A percentile compares a stretch with the other conserved stretches of the same genome.
Conservation (phyloP, 345 rosid species). For the Mercurialis annua region DNA sequence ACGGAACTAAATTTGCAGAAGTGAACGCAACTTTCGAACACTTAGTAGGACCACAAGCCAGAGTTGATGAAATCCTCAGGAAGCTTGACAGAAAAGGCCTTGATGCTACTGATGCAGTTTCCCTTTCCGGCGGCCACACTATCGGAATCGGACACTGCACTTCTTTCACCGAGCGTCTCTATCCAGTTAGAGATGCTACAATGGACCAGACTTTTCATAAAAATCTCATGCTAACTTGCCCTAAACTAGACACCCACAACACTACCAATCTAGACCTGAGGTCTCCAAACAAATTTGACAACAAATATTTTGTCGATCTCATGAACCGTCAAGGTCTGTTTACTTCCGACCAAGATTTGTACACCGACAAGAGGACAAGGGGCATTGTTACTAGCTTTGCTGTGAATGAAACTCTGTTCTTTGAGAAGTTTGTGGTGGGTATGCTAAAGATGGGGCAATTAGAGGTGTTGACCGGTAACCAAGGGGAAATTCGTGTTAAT, state of each 20-base stretch:
- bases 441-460: slow-evolving; percentile 86
- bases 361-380: slow-evolving; percentile 53
- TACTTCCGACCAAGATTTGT: slow-evolving; percentile 85
- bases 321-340: slow-evolving; percentile 82
- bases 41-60: slow-evolving; percentile 50
- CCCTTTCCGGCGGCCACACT: slow-evolving; percentile 93
- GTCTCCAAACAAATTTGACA: slow-evolving; percentile 66
- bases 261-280: slow-evolving; percentile 56
- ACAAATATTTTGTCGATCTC: slow-evolving; percentile 74
- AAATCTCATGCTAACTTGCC: slow-evolving; percentile 53
- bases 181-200: slow-evolving; percentile 72
- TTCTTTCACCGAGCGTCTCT: slow-evolving; percentile 59
- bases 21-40: slow-evolving; percentile 40
- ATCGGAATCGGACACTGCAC: slow-evolving; percentile 67
- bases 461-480: slow-evolving; percentile 53
- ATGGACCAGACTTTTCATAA: slow-evolving; percentile 68
- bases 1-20: slow-evolving; percentile 53
- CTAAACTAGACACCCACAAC: slow-evolving; percentile 34
- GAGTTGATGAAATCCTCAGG: slow-evolving; percentile 37
- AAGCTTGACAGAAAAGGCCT: slow-evolving; percentile 43
- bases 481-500: slow-evolving; percentile 71
- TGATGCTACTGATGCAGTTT: slow-evolving; percentile 65
- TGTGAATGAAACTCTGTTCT: slow-evolving; percentile 48
- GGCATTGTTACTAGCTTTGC: slow-evolving; percentile 63
- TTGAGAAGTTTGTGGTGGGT: slow-evolving; percentile 46